Evolutionary conservation across 441 rosid species (phyloP).

Genomic region (Melastoma candidum): DNA sequence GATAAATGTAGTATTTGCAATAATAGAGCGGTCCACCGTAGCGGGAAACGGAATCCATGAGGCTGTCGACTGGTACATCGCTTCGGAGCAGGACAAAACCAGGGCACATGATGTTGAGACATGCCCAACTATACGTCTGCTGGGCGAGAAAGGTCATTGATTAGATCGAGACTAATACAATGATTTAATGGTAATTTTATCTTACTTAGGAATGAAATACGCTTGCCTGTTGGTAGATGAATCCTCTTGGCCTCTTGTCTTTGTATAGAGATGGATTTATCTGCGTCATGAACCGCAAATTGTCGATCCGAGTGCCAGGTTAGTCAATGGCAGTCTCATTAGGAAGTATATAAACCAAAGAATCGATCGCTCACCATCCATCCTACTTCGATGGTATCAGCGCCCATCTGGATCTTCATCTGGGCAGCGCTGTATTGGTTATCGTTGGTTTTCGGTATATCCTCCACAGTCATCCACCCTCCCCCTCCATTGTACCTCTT

Average conservation of each 20-base stretch:
- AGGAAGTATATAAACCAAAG: too few species aligned
- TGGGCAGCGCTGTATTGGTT: slow-evolving; percentile 5
- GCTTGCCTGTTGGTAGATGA: slow-evolving; percentile 5
- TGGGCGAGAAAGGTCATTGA: too few species aligned
- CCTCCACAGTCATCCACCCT: neutral
- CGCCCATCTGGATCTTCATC: slow-evolving; percentile 7
- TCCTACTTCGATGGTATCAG: slow-evolving; percentile 12
- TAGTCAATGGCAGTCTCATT: too few species aligned
- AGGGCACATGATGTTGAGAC: slow-evolving; percentile 5
- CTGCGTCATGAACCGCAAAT: neutral
- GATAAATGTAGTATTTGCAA: neutral
- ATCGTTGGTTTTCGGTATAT: slow-evolving; percentile 1
- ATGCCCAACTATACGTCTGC: neutral
- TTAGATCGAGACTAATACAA: too few species aligned
- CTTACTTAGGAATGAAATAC: neutral
- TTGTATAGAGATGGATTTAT: slow-evolving; percentile 12
- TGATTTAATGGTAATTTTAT: too few species aligned
- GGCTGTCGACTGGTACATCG: neutral
- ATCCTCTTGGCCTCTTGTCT: slow-evolving; percentile 7
- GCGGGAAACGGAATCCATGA: neutral
- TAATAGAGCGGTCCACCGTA: neutral
- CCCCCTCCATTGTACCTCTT: slow-evolving; percentile 17
- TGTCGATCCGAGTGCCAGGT: too few species aligned
- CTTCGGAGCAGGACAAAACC: slow-evolving; percentile 3
- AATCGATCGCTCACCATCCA: slow-evolving; percentile 13